A percentile compares a stretch with the other conserved stretches of the same genome.
phyloP scores from a whole-genome alignment of 2,329 filamentous ascomycete species.

The Aspergillus felis region DNA sequence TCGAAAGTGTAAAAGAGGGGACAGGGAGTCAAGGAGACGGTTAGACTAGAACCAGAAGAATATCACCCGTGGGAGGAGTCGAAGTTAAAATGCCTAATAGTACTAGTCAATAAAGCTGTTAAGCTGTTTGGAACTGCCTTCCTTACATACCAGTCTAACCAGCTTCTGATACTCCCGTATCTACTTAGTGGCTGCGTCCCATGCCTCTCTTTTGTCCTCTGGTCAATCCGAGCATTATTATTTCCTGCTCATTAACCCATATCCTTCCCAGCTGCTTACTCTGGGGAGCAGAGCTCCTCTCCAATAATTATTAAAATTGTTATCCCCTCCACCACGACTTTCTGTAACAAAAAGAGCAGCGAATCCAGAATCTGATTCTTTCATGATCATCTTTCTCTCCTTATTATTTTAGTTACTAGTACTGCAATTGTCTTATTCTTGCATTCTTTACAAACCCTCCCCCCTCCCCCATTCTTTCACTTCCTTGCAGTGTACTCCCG shows the following conservation, averaged over 20 bases:
- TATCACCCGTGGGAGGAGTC: constrained; percentile 6
- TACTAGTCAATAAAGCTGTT: neutral
- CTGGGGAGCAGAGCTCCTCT: neutral
- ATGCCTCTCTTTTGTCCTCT: neutral
- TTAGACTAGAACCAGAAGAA: constrained; percentile 15
- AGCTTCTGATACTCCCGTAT: neutral
- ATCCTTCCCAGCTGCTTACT: neutral
- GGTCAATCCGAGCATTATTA: neutral
- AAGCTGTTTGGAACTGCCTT: neutral
- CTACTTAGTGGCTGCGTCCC: no score
- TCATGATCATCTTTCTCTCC: constrained; percentile 12
- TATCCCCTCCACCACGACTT: neutral
- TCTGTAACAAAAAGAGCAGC: constrained; percentile 5
- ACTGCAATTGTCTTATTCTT: neutral
- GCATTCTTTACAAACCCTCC: constrained; percentile 5
- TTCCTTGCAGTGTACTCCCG: neutral
- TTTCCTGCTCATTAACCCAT: neutral
- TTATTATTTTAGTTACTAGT: constrained; percentile 2
- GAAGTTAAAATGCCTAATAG: neutral
- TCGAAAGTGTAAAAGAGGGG: neutral
- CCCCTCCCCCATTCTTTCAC: constrained; percentile 6
- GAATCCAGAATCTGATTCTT: constrained; percentile 9
- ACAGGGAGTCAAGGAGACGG: neutral
- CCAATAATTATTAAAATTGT: no score
- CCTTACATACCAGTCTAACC: neutral